These are phyloP conservation scores for Sphaerobolus stellatus DNA, from an alignment of 1,284 basidiomycete genomes.

Conservation along the genomic window DNA sequence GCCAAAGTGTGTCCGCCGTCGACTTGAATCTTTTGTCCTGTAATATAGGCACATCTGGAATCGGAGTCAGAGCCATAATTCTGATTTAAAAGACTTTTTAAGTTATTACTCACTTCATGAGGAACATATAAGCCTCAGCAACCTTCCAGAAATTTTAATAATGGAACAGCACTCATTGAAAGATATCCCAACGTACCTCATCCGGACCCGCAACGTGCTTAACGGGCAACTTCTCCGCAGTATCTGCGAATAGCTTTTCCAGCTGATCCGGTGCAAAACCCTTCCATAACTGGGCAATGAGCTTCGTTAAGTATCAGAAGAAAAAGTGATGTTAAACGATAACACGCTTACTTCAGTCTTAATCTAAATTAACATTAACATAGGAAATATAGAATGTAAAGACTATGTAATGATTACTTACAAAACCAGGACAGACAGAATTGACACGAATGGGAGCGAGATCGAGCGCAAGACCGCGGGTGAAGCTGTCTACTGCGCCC, in stretches of 20 bases:
- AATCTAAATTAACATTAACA: background rate
- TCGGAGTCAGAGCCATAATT: background rate
- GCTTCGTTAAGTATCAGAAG: background rate
- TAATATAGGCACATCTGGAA: conserved; percentile 20
- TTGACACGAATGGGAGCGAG: conserved; percentile 23
- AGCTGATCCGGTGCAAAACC: conserved; percentile 7
- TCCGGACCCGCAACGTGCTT: conserved; percentile 18
- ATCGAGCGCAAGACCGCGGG: conserved; percentile 22
- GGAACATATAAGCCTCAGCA: conserved; percentile 23
- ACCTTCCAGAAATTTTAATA: conserved; percentile 4
- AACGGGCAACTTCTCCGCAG: conserved; percentile 15
- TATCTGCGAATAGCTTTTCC: conserved; percentile 13
- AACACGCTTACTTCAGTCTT: conserved; percentile 13
- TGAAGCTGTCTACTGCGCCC: conserved; percentile 20
- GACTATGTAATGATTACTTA: conserved; percentile 4
- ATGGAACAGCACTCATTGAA: background rate
- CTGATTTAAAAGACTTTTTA: background rate
- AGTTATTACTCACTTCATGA: conserved; percentile 21
- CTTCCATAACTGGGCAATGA: conserved; percentile 19
- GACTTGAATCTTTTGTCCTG: conserved; percentile 20
- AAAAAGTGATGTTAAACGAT: background rate
- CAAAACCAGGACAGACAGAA: conserved; percentile 18
- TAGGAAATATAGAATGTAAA: background rate
- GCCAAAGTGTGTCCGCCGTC: conserved; percentile 18
- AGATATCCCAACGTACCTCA: conserved; percentile 12